These are phyloP conservation scores for Ceratobasidium sp. DNA, from an alignment of 1,284 basidiomycete genomes.

Conservation along the genomic window DNA sequence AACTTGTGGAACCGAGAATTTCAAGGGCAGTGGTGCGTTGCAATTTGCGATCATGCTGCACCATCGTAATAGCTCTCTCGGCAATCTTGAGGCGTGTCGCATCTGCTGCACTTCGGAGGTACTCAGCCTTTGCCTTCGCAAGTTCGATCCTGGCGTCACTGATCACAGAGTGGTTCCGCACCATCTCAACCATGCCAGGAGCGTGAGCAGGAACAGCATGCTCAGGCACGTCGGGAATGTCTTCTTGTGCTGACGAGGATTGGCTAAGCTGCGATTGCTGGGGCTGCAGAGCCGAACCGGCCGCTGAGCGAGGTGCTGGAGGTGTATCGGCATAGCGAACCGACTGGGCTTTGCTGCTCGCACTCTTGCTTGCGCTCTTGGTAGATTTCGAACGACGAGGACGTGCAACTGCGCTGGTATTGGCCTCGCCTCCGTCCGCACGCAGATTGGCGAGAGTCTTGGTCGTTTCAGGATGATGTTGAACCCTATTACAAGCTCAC, in stretches of 20 bases:
- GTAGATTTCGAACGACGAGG: not conserved
- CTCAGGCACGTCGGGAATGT: not conserved
- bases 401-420: not conserved
- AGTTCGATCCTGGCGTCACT: not conserved
- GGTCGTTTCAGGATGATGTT: not conserved
- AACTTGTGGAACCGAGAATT: not conserved
- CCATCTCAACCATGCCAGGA: not conserved
- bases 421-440: not conserved
- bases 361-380: not conserved
- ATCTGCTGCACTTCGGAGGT: not conserved
- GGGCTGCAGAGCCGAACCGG: not conserved
- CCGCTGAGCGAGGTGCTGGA: not conserved
- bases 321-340: not conserved
- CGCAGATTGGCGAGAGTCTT: not conserved
- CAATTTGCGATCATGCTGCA: not conserved
- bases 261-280: not conserved
- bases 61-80: not conserved
- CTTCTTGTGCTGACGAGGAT: not conserved
- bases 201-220: not conserved
- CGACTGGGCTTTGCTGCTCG: too few species aligned
- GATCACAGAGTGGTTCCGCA: not conserved
- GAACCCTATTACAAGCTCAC: not conserved
- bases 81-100: not conserved
- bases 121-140: not conserved
- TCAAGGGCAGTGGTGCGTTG: not conserved